These are phyloP conservation scores for Pythium phragmiticola DNA, from an alignment of 352 stramenopile genomes.

Conservation along the genomic window DNA sequence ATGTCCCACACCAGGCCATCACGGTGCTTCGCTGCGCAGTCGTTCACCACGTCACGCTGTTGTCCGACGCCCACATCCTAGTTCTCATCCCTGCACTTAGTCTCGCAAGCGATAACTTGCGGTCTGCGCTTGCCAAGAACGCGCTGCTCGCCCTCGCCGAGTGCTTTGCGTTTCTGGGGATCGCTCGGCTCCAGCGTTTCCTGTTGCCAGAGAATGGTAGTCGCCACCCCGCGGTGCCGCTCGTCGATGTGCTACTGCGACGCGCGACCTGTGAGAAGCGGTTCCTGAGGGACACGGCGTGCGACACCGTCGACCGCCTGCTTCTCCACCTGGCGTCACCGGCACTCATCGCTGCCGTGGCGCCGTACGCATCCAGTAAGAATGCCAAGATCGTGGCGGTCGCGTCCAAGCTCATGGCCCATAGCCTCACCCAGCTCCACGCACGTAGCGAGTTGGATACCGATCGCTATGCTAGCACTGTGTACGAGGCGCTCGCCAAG, in stretches of 20 bases:
- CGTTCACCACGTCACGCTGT: constrained; percentile 43
- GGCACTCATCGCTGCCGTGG: constrained; percentile 37
- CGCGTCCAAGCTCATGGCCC: constrained; percentile 44
- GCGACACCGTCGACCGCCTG: constrained; percentile 39
- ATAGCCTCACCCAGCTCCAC: constrained; percentile 32
- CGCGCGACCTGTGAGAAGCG: constrained; percentile 71
- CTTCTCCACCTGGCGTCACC: constrained; percentile 38
- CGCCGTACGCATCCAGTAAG: constrained; percentile 55
- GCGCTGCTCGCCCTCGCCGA: constrained; percentile 57
- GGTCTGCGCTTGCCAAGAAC: constrained; percentile 71
- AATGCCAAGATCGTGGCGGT: constrained; percentile 54
- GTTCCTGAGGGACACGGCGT: constrained; percentile 63
- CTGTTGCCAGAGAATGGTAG: neutral
- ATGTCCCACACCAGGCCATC: constrained; percentile 31
- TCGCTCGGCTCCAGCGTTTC: constrained; percentile 23
- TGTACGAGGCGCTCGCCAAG: constrained; percentile 40
- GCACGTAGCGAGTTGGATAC: constrained; percentile 9
- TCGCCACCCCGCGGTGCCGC: neutral
- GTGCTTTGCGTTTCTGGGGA: constrained; percentile 49
- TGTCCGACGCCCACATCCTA: constrained; percentile 27
- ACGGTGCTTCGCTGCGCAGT: constrained; percentile 46
- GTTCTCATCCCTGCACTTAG: constrained; percentile 37
- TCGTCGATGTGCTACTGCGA: constrained; percentile 56
- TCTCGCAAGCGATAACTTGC: constrained; percentile 57
- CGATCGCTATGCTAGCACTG: constrained; percentile 4